Percentiles rank a stretch among this genome's conserved stretches.
phyloP scores from a whole-genome alignment of 495 filamentous ascomycete genomes.

The Aspergillus sparsus region DNA sequence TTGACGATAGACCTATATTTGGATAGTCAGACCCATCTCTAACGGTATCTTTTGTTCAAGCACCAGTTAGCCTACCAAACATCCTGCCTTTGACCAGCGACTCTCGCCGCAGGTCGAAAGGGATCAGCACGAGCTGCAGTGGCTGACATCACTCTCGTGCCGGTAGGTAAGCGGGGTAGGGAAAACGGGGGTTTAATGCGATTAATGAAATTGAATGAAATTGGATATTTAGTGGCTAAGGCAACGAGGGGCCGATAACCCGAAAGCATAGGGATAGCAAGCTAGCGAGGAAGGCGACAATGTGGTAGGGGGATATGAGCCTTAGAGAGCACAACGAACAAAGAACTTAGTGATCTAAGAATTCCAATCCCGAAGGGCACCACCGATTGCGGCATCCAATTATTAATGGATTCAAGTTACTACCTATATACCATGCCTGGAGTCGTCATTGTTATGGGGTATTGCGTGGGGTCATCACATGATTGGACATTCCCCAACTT shows the following conservation, averaged over 20 bases:
- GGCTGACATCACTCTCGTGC: conserved; percentile 45
- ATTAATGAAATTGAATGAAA: conserved; percentile 14
- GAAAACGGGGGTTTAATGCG: conserved; percentile 4
- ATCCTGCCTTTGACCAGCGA: conserved; percentile 83
- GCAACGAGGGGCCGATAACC: conserved; percentile 10
- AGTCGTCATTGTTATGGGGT: too few relatives aligned
- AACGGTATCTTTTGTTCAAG: not conserved
- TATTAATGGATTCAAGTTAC: too few relatives aligned
- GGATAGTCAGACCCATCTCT: conserved; percentile 16
- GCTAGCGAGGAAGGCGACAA: conserved; percentile 6
- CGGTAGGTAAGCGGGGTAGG: conserved; percentile 31
- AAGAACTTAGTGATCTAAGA: too few relatives aligned
- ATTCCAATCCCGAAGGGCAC: too few relatives aligned
- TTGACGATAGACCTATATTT: conserved; percentile 84
- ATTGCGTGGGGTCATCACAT: too few relatives aligned
- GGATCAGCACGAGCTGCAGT: conserved; percentile 48
- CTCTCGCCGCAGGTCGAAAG: conserved; percentile 72
- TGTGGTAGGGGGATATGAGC: not conserved
- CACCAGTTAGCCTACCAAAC: conserved; percentile 65
- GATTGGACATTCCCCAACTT: too few relatives aligned
- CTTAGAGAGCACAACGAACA: too few relatives aligned
- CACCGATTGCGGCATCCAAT: too few relatives aligned
- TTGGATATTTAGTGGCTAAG: conserved; percentile 6
- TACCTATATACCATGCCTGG: too few relatives aligned
- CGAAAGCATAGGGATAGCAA: conserved; percentile 18